A percentile compares a stretch with the other conserved stretches of the same genome.
Conservation (phyloP, 2,329 filamentous ascomycete genomes). For the Cladophialophora psammophila region DNA sequence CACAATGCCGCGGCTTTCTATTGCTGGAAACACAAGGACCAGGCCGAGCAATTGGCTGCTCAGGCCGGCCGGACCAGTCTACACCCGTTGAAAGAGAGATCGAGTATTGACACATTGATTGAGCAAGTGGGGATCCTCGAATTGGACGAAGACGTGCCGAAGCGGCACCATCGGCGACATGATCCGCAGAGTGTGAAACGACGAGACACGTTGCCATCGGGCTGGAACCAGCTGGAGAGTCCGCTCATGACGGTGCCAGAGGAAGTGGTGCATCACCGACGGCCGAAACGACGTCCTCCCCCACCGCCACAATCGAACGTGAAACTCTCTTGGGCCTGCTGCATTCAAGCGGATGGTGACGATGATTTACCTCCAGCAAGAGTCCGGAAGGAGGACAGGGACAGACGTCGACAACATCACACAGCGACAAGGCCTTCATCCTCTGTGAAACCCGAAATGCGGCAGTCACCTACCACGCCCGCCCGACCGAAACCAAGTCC, state of each 20-base stretch:
- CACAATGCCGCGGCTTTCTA: conserved; percentile 61
- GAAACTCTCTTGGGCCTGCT: conserved; percentile 40
- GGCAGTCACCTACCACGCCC: conserved; percentile 17
- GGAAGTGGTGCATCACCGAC: conserved; percentile 42
- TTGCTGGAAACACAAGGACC: conserved; percentile 96
- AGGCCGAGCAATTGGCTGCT: conserved; percentile 64
- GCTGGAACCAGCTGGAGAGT: conserved; percentile 55
- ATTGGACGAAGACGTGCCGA: conserved; percentile 53
- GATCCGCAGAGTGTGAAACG: conserved; percentile 28
- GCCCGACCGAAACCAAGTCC: conserved; percentile 35
- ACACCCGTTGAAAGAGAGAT: conserved; percentile 68
- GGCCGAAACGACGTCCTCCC: conserved; percentile 29
- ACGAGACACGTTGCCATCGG: conserved; percentile 48
- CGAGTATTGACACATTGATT: conserved; percentile 86
- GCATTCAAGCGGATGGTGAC: conserved; percentile 34
- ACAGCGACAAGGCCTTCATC: background rate
- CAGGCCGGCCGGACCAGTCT: conserved; percentile 58
- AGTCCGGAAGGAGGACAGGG: background rate
- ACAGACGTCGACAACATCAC: conserved; percentile 5
- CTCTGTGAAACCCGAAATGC: conserved; percentile 26
- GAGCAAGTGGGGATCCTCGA: conserved; percentile 79
- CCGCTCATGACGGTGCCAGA: conserved; percentile 54
- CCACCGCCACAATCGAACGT: conserved; percentile 37
- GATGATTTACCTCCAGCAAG: conserved; percentile 29
- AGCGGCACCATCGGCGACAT: conserved; percentile 39